A percentile compares a stretch with the other conserved stretches of the same genome.
phyloP scores from a whole-genome alignment of 495 filamentous ascomycete species.

The Beverwykella pulmonaria region DNA sequence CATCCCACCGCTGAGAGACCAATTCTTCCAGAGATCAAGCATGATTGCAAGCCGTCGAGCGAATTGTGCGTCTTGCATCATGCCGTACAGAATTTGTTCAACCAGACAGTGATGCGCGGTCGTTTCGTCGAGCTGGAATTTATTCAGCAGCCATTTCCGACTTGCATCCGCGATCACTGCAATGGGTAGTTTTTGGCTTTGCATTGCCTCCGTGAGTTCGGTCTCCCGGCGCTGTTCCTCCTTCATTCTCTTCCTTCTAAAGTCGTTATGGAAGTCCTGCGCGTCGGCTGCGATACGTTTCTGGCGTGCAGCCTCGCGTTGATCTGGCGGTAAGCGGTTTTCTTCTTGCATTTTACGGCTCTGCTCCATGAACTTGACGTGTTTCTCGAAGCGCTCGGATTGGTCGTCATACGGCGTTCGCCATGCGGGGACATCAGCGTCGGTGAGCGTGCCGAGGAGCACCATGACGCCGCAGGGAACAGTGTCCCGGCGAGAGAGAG shows the following conservation, averaged over 20 bases:
- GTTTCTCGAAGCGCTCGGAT: conserved; percentile 41
- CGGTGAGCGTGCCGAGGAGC: conserved; percentile 54
- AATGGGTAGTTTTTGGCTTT: conserved; percentile 59
- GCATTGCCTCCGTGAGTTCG: conserved; percentile 57
- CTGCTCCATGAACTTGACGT: conserved; percentile 49
- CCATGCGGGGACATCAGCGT: conserved; percentile 61
- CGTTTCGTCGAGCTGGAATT: conserved; percentile 38
- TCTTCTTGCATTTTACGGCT: conserved; percentile 51
- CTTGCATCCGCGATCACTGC: conserved; percentile 55
- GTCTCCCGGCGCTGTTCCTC: conserved; percentile 49
- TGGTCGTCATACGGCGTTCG: conserved; percentile 50
- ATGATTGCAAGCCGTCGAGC: conserved; percentile 51
- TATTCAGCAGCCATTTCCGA: conserved; percentile 51
- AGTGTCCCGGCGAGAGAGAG: conserved; percentile 55
- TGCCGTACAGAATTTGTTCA: conserved; percentile 56
- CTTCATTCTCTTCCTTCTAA: conserved; percentile 12
- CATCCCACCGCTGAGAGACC: conserved; percentile 63
- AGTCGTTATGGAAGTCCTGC: conserved; percentile 29
- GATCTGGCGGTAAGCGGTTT: conserved; percentile 49
- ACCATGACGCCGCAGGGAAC: conserved; percentile 67
- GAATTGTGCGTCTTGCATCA: conserved; percentile 56
- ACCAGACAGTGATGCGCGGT: conserved; percentile 48
- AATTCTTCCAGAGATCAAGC: conserved; percentile 60
- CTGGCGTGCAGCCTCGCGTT: conserved; percentile 46
- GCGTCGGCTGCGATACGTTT: conserved; percentile 49